Conservation (phyloP, 345 rosid genomes). For the Gossypium longicalyx region DNA sequence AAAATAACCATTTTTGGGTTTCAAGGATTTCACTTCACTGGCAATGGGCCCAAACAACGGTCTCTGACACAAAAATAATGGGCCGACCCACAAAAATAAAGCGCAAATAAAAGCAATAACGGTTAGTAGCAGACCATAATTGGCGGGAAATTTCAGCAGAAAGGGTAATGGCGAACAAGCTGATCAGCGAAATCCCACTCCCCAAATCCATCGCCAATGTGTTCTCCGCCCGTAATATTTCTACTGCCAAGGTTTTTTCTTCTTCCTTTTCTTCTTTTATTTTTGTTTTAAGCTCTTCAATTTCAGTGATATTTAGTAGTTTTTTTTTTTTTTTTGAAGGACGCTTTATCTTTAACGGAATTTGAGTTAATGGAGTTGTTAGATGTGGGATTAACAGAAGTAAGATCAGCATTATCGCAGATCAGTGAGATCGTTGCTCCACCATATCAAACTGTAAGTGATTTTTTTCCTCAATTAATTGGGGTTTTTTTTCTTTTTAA, state of each 20-base stretch:
- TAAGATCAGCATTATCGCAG: conserved; percentile 43
- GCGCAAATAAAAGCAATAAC: not conserved
- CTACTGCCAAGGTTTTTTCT: conserved; percentile 54
- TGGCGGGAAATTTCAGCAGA: conserved; percentile 20
- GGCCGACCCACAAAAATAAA: not conserved
- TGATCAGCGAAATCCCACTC: conserved; percentile 58
- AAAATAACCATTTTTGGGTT: too few relatives aligned
- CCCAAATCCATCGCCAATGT: conserved; percentile 47
- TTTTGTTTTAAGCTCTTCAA: not conserved
- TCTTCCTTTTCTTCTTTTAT: not conserved
- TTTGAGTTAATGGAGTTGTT: conserved; percentile 70
- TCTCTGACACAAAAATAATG: not conserved
- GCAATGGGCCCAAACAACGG: too few relatives aligned
- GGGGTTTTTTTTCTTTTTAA: not conserved
- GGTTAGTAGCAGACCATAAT: not conserved
- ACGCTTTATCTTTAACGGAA: conserved; percentile 66
- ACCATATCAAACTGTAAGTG: conserved; percentile 51
- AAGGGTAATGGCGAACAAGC: conserved; percentile 54
- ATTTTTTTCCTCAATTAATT: not conserved
- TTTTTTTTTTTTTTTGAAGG: conserved; percentile 28
- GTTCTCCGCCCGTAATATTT: conserved; percentile 72
- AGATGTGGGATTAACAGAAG: conserved; percentile 54
- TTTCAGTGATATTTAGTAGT: conserved; percentile 24
- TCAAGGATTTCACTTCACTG: too few relatives aligned
- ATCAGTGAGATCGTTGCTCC: conserved; percentile 64